phyloP scores from a whole-genome alignment of 2,329 filamentous ascomycete genomes.

The Aurifilum marmelostoma region DNA sequence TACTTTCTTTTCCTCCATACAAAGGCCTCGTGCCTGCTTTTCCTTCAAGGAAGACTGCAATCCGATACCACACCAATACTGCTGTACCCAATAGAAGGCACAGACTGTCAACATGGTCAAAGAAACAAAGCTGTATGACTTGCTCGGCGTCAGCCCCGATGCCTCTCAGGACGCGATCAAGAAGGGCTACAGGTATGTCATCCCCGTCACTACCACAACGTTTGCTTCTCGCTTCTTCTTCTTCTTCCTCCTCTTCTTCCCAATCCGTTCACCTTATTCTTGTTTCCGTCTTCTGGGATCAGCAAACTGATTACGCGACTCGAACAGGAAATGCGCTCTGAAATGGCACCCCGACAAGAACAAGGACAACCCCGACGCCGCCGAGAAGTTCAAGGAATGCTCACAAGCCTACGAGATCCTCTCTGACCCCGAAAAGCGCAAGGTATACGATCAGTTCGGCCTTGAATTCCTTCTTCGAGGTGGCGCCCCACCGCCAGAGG shows the following conservation, averaged over 20 bases:
- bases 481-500: constrained; percentile 69
- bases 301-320: constrained; percentile 41
- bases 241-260: not conserved
- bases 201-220: not conserved
- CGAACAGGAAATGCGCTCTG: constrained; percentile 75
- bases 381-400: constrained; percentile 97
- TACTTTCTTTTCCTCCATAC: constrained; percentile 6
- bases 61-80: not conserved
- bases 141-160: constrained; percentile 75
- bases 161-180: constrained; percentile 94
- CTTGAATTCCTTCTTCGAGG: constrained; percentile 90
- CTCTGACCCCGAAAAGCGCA: constrained; percentile 94
- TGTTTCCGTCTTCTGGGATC: not conserved
- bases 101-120: constrained; percentile 71
- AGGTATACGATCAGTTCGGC: constrained; percentile 92
- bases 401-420: constrained; percentile 98
- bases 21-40: constrained; percentile 23
- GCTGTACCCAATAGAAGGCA: not conserved
- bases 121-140: constrained; percentile 94
- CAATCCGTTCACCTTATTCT: not conserved
- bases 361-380: constrained; percentile 81
- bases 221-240: not conserved
- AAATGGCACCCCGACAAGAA: constrained; percentile 99
- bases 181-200: constrained; percentile 82
- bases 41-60: not conserved